Base-by-base conservation (phyloP, 352 stramenopile genomes). In the Globisporangium middletonii region DNA sequence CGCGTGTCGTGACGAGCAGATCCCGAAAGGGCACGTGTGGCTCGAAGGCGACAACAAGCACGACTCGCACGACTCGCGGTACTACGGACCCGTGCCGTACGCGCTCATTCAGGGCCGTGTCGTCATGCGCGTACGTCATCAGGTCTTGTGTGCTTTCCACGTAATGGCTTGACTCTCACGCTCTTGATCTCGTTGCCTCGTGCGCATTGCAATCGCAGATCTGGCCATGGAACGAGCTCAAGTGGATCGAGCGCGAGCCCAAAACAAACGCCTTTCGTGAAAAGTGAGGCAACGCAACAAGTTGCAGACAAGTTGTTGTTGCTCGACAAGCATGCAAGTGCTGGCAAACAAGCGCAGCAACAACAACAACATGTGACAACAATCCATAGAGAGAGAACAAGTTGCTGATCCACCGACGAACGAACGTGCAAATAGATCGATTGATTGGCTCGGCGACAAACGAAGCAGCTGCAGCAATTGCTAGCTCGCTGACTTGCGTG, bases 21-120 rank as follows among this genome's bases (percentile, higher is more conserved):
- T 92, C 26, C 95, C 95, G 3, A 83, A 89, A 54, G 93, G 95
- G 35, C 90, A 98, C 65, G 75, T 98, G 50, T 99, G 96, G 96
- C 67, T 99, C 15, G 94, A 99, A 76, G 96, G 96, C 46, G 96
- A 99, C 76, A 99, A 99, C 82, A 90, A 95, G 38, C 68, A 92
- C 57, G 95, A 98, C 76, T 98, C 92, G 43, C 92, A 88, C 37
- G 96, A 99, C 74, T 98, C 92, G 41, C 76, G 96, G 16, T 92
- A 96, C 69, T 99, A 98, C 68, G 96, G 96, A 18, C 87, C 96
- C 1, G 77, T 99, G 45, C 96, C 96, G n/a, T 79, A 83, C 48
- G 77, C 92, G 26, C 67, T 98, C 15, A 78, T 98, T 45, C 75
- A 96, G 58, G 94, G 92, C 35, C 77, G 92, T 28, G 84, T 98